Conservation (phyloP, 2,329 filamentous ascomycete genomes). For the Talaromyces sp. region DNA sequence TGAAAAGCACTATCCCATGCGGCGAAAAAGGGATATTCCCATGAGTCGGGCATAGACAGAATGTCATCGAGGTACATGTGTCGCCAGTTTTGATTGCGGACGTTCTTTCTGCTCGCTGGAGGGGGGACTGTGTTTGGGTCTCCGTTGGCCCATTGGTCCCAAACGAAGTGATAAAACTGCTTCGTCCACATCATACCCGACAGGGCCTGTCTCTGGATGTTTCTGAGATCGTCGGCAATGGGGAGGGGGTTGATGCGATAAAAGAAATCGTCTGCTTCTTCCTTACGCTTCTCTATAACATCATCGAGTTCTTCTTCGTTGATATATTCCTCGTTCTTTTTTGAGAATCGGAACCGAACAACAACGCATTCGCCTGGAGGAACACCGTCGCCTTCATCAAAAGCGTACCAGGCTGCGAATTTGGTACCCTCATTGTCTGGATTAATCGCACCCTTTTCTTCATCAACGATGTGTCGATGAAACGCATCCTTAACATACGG, state of each 20-base stretch:
- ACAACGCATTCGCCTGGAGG: constrained; percentile 89
- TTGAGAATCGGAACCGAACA: constrained; percentile 83
- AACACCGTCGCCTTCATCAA: constrained; percentile 84
- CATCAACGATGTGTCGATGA: constrained; percentile 78
- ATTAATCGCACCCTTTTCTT: constrained; percentile 75
- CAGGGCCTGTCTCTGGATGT: constrained; percentile 90
- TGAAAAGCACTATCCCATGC: constrained; percentile 98
- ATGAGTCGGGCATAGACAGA: constrained; percentile 94
- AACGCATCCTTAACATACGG: constrained; percentile 94
- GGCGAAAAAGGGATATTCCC: constrained; percentile 97
- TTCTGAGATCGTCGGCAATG: constrained; percentile 87
- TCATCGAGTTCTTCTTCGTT: constrained; percentile 93
- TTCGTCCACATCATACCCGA: constrained; percentile 99
- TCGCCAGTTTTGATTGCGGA: constrained; percentile 87
- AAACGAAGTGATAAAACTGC: constrained; percentile 93
- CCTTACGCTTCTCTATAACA: constrained; percentile 73
- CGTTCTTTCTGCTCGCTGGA: constrained; percentile 67
- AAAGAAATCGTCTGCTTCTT: constrained; percentile 97
- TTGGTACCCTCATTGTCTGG: constrained; percentile 78
- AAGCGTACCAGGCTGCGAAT: constrained; percentile 83
- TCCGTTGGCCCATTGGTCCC: constrained; percentile 96
- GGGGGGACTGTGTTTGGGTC: constrained; percentile 85
- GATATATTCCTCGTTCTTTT: constrained; percentile 67
- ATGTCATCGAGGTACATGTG: constrained; percentile 95
- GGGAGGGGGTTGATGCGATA: constrained; percentile 86